Evolutionary conservation across 2,329 filamentous ascomycete genomes (phyloP), one percentile per base, ranked within the genome.

Genomic region (Rhinocladiella similis): DNA sequence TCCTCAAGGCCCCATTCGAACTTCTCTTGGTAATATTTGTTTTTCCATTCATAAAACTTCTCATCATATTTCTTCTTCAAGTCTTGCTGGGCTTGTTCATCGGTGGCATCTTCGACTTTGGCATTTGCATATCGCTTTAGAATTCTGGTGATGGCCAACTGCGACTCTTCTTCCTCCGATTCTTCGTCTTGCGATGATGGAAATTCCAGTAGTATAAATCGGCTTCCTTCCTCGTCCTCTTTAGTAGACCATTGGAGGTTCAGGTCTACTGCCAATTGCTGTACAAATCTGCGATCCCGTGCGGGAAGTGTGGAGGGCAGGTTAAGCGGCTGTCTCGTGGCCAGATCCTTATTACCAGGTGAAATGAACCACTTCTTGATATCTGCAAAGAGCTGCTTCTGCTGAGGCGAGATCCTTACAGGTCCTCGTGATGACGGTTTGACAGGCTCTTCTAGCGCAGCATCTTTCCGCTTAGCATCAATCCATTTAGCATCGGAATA

Each of bases 31-130:
- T 99, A 99, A 74, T 99, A 96, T 59, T 89, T 87, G 72, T 95
- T 87, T 77, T 97, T 99, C 94, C 94, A 99, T 54, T 86, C 83
- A 60, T 86, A 79, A 69, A 97, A 97, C 69, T 95, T 96, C 64
- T 89, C 79, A 66, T 97, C 86, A 71, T 99, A 99, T 66, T 94
- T 87, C 70, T 87, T 82, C 65, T 96, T 84, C 72, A 93, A 89
- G 16, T 87, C 83, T 48, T 84, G 81, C 70, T 94, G 87, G 14
- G 88, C 88, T 67, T 96, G 89, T 63, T 91, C 89, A 1, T 87
- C 77, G 1, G 88, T 88, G 47, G 90, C 74, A 66, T 97, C 92
- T 38, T 94, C 80, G 20, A 96, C 84, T 67, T 89, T 85, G 19
- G 94, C 94, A 63, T 90, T 93, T 67, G 97, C 92, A 69, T 97